These are phyloP conservation scores for Micractinium conductrix DNA, from an alignment of 139 green algal genomes.

Conservation along the genomic window DNA sequence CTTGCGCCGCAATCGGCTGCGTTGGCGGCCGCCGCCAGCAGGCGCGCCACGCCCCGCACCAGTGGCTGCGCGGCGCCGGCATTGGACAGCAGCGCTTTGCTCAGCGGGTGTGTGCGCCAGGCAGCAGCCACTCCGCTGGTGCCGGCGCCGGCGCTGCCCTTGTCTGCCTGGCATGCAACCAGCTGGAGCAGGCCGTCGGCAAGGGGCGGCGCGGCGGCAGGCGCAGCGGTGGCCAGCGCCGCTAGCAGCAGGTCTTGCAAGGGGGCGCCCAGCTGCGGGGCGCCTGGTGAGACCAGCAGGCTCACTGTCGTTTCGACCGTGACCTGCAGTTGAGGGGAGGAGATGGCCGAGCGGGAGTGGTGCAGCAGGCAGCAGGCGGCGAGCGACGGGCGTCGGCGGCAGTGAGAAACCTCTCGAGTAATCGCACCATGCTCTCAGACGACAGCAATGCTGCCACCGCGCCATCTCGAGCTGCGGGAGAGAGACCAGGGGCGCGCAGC, in stretches of 20 bases:
- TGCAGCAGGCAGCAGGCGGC: neutral
- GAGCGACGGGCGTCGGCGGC: neutral
- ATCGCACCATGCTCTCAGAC: neutral
- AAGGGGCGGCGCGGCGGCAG: neutral
- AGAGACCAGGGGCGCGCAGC: neutral
- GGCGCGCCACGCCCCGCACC: neutral
- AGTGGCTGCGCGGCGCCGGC: neutral
- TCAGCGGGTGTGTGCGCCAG: conserved; percentile 22
- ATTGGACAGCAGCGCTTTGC: conserved; percentile 20
- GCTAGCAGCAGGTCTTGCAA: conserved; percentile 5
- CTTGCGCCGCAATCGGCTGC: neutral
- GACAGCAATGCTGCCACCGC: neutral
- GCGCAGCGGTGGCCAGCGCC: conserved; percentile 10
- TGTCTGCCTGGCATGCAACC: neutral
- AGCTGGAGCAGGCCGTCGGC: conserved; percentile 11
- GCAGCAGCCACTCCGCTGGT: neutral
- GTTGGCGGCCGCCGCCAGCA: neutral
- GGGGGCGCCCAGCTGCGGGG: neutral
- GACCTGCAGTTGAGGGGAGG: neutral
- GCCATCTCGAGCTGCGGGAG: neutral
- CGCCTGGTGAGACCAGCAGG: neutral
- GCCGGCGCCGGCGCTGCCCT: neutral
- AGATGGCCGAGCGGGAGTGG: neutral
- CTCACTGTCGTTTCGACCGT: neutral
- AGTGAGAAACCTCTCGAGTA: neutral